A percentile compares a stretch with the other conserved stretches of the same genome.
Conservation (phyloP, 768 basidiomycete genomes). For the Bullera alba region DNA sequence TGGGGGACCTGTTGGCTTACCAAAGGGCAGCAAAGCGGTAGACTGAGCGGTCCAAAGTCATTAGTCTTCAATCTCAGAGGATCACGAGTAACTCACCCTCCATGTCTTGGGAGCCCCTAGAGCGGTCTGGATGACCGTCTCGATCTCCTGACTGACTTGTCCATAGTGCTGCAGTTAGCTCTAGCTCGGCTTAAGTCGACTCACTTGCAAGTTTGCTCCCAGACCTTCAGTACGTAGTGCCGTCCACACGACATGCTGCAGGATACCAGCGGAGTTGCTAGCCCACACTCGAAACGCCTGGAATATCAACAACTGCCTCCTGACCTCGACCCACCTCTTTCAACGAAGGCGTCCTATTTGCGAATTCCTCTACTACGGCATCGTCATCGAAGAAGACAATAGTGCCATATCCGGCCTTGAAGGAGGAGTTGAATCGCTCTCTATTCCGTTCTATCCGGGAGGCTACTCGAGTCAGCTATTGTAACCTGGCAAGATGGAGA, state of each 20-base stretch:
- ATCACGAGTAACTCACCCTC: constrained; percentile 23
- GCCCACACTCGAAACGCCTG: constrained; percentile 36
- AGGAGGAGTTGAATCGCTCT: constrained; percentile 28
- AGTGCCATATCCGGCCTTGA: constrained; percentile 43
- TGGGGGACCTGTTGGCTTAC: constrained; percentile 32
- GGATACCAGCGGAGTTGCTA: constrained; percentile 41
- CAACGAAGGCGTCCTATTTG: constrained; percentile 28
- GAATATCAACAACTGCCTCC: too few species aligned
- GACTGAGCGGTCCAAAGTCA: constrained; percentile 14
- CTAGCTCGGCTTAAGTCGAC: neutral
- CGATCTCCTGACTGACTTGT: neutral
- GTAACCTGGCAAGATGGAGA: neutral
- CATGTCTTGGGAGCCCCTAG: constrained; percentile 18
- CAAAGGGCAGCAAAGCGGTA: constrained; percentile 44
- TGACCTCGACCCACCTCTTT: constrained; percentile 14
- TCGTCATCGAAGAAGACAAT: constrained; percentile 47
- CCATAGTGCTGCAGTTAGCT: neutral
- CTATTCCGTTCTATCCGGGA: constrained; percentile 21
- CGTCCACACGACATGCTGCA: constrained; percentile 45
- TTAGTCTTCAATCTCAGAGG: neutral
- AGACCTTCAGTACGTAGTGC: constrained; percentile 43
- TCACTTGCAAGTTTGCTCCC: constrained; percentile 41
- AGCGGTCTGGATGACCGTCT: constrained; percentile 8
- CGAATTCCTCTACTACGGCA: constrained; percentile 31
- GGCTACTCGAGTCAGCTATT: neutral